Base-by-base conservation (phyloP, 179 eudicot species). In the Gypsophila paniculata region DNA sequence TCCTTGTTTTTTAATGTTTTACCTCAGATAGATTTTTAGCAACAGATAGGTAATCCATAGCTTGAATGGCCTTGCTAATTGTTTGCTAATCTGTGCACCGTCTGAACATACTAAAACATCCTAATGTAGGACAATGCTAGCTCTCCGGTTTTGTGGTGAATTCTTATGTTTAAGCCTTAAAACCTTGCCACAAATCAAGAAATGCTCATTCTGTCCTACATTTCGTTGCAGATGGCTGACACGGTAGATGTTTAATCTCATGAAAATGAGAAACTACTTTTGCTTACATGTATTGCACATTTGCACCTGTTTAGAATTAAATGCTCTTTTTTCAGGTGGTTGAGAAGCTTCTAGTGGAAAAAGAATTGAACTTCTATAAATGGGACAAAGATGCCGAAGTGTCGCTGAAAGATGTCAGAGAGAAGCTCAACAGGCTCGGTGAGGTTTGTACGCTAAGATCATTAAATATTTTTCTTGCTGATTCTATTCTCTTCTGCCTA, bases 381-480 rank as follows among this genome's bases (percentile, higher is more conserved):
- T 92, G 96, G 98, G 91, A 89, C 8, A 85, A 89, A 58, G 85
- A 87, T 79, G 81, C 82, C 14, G 77, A 86, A 64, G 88, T 82
- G 72, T 80, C 80, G 72, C 79, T 92, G 69, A 86, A 76, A 79
- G 91, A 82, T 23, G 89, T 88, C 53, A 86, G 91, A 71, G 86
- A 86, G 46, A 90, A 85, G 54, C 86, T 92, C 29, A 92, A 92
- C 82, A 82, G 68, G 81, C 86, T 92, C 32, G 85, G 85, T 64
- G 87, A 90, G 92, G 98, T 89, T 34, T 53, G 67, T 74, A 53
- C 57, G 29, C 63, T 55, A 52, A 55, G 9, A 48, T 76, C 71
- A 55, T 17, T 46, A 46, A 2, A 13, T 44, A 44, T 44, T 3
- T 44, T 44, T 65, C 53, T 72, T 57, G 34, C 22, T 26, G 23